These are phyloP conservation scores for Fusarium sp. DNA, from an alignment of 2,329 filamentous ascomycete species.

Conservation along the genomic window DNA sequence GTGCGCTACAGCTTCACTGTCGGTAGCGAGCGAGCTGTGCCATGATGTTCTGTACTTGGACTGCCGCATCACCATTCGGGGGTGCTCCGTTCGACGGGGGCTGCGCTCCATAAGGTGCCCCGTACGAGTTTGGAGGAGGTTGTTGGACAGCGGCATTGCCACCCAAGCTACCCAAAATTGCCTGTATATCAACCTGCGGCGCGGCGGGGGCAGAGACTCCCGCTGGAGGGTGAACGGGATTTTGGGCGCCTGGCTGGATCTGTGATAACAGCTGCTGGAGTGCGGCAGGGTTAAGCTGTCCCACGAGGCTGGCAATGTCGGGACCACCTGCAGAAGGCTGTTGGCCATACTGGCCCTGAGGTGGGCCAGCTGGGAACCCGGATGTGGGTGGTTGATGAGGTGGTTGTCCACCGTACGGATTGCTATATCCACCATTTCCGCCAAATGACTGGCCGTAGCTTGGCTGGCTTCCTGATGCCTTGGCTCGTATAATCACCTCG, in stretches of 20 bases:
- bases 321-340: conserved; percentile 48
- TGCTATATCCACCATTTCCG: conserved; percentile 40
- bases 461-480: conserved; percentile 52
- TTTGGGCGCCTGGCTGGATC: conserved; percentile 53
- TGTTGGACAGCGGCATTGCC: conserved; percentile 38
- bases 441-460: conserved; percentile 47
- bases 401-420: conserved; percentile 46
- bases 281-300: conserved; percentile 73
- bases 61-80: conserved; percentile 51
- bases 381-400: conserved; percentile 43
- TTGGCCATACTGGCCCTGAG: conserved; percentile 47
- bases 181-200: conserved; percentile 57
- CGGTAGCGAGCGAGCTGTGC: conserved; percentile 75
- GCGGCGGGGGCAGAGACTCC: conserved; percentile 35
- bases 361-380: conserved; percentile 41
- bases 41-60: conserved; percentile 79
- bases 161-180: conserved; percentile 56
- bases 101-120: conserved; percentile 45
- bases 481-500: conserved; percentile 81
- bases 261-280: conserved; percentile 77
- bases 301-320: conserved; percentile 73
- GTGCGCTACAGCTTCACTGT: conserved; percentile 50
- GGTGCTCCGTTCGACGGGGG: conserved; percentile 42
- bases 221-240: conserved; percentile 17
- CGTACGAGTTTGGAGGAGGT: conserved; percentile 38